Percentiles rank a stretch among this genome's conserved stretches.
Conservation (phyloP, 192 early-diverging fungal species). For the Allomyces arbusculus region DNA sequence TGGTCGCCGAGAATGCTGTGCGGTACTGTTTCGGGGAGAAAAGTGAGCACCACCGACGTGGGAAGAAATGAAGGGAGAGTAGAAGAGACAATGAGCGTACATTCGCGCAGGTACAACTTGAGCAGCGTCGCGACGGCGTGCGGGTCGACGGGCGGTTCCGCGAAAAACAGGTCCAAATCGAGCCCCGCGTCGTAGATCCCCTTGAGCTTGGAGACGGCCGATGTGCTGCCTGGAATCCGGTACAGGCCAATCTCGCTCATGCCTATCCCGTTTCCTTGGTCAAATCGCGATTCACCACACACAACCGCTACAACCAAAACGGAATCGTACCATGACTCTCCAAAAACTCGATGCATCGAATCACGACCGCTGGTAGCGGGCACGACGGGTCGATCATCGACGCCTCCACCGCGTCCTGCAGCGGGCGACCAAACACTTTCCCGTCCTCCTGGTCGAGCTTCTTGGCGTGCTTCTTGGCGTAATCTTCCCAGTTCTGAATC, state of each 20-base stretch:
- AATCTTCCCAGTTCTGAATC: too few relatives aligned
- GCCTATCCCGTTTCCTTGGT: too few relatives aligned
- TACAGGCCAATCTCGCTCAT: conserved; percentile 31
- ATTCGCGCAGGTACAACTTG: conserved; percentile 36
- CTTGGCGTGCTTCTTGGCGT: too few relatives aligned
- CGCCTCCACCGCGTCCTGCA: not conserved
- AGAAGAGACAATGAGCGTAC: conserved; percentile 12
- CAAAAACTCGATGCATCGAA: conserved; percentile 17
- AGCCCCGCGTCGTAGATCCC: conserved; percentile 26
- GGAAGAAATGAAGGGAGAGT: not conserved
- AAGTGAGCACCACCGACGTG: conserved; percentile 5
- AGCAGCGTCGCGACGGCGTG: conserved; percentile 35
- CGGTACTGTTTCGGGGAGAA: conserved; percentile 28
- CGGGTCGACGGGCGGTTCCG: conserved; percentile 20
- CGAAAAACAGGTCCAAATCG: conserved; percentile 19
- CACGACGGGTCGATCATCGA: conserved; percentile 1
- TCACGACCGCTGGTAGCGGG: conserved; percentile 12
- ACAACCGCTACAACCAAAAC: too few relatives aligned
- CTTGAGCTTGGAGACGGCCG: conserved; percentile 24
- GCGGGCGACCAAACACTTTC: not conserved
- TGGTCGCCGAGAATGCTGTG: conserved; percentile 10
- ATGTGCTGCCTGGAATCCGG: conserved; percentile 27
- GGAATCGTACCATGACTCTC: conserved; percentile 13
- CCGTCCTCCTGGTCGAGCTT: too few relatives aligned
- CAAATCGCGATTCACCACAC: too few relatives aligned